phyloP scores from a whole-genome alignment of 2,329 filamentous ascomycete genomes.

The Neopestalotiopsis clavispora region DNA sequence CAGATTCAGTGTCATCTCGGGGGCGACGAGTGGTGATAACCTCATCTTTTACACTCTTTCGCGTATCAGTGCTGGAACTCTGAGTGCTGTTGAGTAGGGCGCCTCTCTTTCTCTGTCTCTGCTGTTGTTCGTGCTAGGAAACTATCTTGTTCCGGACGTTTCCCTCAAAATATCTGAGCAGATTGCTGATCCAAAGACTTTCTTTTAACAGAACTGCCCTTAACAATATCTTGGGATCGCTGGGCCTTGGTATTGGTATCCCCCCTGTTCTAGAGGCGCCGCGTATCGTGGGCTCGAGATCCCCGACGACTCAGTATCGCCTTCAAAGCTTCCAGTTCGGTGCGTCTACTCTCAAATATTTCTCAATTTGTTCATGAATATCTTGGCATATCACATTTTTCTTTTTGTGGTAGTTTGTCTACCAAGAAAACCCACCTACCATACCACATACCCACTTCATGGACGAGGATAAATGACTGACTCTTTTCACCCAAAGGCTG shows the following conservation, averaged over 20 bases:
- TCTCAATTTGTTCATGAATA: not conserved
- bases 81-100: not conserved
- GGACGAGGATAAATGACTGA: not conserved
- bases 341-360: not conserved
- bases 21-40: not conserved
- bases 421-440: not conserved
- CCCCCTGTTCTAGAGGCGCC: not conserved
- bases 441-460: not conserved
- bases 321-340: slow-evolving; percentile 3
- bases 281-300: not conserved
- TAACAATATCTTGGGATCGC: not conserved
- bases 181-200: not conserved
- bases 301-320: not conserved
- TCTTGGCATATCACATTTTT: too few relatives aligned
- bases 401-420: too few relatives aligned
- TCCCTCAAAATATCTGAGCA: not conserved
- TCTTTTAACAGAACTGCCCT: too few relatives aligned
- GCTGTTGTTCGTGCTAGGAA: not conserved
- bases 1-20: not conserved
- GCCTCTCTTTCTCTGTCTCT: too few relatives aligned
- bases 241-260: not conserved
- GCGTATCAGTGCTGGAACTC: too few relatives aligned
- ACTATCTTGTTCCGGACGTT: not conserved
- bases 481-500: not conserved
- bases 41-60: not conserved